A percentile compares a stretch with the other conserved stretches of the same genome.
These are phyloP conservation scores for Neoboletus brunneissimus DNA, from an alignment of 768 basidiomycete genomes.

Conservation along the genomic window DNA sequence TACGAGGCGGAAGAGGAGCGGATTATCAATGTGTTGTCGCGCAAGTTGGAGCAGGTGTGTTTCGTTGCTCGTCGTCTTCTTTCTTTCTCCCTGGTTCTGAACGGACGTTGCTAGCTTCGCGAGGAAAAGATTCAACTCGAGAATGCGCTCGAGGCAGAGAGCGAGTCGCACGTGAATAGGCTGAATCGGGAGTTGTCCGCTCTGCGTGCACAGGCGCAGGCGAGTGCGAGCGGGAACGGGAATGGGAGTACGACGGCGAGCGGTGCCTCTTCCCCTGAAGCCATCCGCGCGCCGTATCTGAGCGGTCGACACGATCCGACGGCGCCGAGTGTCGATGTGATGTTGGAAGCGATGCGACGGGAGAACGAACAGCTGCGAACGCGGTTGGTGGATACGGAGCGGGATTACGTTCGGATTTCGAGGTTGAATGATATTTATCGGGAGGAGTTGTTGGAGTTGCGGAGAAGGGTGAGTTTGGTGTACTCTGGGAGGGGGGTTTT, in stretches of 20 bases:
- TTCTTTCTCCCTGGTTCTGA: neutral
- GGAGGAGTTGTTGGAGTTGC: constrained; percentile 78
- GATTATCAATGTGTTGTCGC: constrained; percentile 77
- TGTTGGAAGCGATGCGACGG: constrained; percentile 71
- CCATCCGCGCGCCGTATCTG: neutral
- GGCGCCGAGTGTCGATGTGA: constrained; percentile 47
- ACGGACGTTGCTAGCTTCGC: constrained; percentile 51
- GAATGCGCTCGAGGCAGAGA: constrained; percentile 80
- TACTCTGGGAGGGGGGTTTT: no score
- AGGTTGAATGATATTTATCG: constrained; percentile 80
- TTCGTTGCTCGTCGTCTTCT: no score
- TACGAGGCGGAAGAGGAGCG: constrained; percentile 91
- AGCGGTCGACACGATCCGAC: constrained; percentile 29
- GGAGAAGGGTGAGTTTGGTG: constrained; percentile 57
- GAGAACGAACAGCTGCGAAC: constrained; percentile 77
- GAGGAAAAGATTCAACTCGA: constrained; percentile 85
- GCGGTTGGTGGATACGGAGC: constrained; percentile 68
- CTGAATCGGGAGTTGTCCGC: constrained; percentile 68
- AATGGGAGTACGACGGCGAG: constrained; percentile 9
- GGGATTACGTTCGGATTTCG: constrained; percentile 71
- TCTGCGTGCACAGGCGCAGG: constrained; percentile 48
- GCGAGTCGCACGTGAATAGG: constrained; percentile 79
- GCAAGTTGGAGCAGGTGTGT: constrained; percentile 77
- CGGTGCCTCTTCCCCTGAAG: neutral
- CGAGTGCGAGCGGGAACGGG: constrained; percentile 7